Percentiles rank a stretch among this genome's conserved stretches.
These are phyloP conservation scores for Lolium rigidum DNA, from an alignment of 176 grass and related monocot genomes.

Conservation along the genomic window DNA sequence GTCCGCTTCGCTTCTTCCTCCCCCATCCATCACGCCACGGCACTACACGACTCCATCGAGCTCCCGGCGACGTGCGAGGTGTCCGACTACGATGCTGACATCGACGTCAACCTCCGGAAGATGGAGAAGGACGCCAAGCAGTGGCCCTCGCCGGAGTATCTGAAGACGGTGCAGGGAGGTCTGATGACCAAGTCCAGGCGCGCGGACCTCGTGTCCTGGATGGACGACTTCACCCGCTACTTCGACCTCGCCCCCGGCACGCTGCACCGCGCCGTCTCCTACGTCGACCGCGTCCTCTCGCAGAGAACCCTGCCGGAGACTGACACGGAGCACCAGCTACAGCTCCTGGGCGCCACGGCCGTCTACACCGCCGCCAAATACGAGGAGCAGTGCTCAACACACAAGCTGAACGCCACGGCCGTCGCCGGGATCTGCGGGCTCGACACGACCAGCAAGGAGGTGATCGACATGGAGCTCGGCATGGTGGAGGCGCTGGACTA, in stretches of 20 bases:
- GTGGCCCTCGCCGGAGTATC: too few relatives aligned
- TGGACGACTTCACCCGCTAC: background rate
- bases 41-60: too few relatives aligned
- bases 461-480: conserved; percentile 22
- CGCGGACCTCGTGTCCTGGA: background rate
- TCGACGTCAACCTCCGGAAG: too few relatives aligned
- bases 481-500: conserved; percentile 27
- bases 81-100: too few relatives aligned
- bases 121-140: too few relatives aligned
- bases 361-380: conserved; percentile 43
- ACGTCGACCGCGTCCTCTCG: conserved; percentile 37
- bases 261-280: conserved; percentile 42
- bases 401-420: background rate
- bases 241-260: background rate
- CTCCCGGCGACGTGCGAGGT: too few relatives aligned
- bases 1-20: too few relatives aligned
- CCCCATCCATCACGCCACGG: too few relatives aligned
- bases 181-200: too few relatives aligned
- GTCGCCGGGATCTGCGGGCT: background rate
- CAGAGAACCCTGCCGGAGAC: background rate
- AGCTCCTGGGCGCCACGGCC: conserved; percentile 31
- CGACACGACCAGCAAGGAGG: background rate
- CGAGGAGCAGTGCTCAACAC: conserved; percentile 2
- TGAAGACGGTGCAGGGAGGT: too few relatives aligned
- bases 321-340: background rate